A percentile compares a stretch with the other conserved stretches of the same genome.
phyloP scores from a whole-genome alignment of 1,284 basidiomycete species.

The Coniferiporia sulphurascens region DNA sequence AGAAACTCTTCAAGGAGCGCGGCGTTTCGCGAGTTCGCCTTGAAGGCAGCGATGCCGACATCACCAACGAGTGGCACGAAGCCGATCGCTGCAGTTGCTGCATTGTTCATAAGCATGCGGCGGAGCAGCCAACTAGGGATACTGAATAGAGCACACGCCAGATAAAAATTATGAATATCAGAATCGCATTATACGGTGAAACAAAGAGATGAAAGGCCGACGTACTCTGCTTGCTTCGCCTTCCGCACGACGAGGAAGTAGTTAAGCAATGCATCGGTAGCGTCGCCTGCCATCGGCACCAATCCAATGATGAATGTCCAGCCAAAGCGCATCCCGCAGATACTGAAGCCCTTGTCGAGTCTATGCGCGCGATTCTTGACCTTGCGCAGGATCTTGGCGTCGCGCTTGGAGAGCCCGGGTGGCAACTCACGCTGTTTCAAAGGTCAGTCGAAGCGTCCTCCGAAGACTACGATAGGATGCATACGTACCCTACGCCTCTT shows the following conservation, averaged over 20 bases:
- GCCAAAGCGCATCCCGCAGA: conserved; percentile 85
- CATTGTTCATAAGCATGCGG: conserved; percentile 80
- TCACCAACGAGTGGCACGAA: conserved; percentile 80
- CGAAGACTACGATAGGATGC: conserved; percentile 3
- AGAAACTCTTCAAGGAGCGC: conserved; percentile 69
- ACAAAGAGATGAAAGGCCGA: conserved; percentile 1
- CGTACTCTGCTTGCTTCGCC: conserved; percentile 62
- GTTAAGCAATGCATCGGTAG: conserved; percentile 61
- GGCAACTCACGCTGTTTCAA: conserved; percentile 59
- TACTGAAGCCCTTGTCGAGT: conserved; percentile 84
- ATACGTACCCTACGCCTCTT: conserved; percentile 62
- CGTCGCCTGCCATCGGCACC: conserved; percentile 70
- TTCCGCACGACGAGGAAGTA: conserved; percentile 79
- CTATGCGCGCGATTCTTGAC: conserved; percentile 81
- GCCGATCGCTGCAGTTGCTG: conserved; percentile 66
- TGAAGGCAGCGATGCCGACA: conserved; percentile 68
- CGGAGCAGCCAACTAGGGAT: conserved; percentile 65
- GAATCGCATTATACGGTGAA: no score
- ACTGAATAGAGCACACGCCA: conserved; percentile 25
- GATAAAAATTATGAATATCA: background rate
- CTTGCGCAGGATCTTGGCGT: conserved; percentile 71
- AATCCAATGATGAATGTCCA: conserved; percentile 82
- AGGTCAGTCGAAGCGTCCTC: background rate
- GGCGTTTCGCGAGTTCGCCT: conserved; percentile 90
- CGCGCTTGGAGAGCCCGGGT: conserved; percentile 72